A percentile compares a stretch with the other conserved stretches of the same genome.
Conservation (phyloP, 2,329 filamentous ascomycete genomes). For the Ascochyta clinopodiicola region DNA sequence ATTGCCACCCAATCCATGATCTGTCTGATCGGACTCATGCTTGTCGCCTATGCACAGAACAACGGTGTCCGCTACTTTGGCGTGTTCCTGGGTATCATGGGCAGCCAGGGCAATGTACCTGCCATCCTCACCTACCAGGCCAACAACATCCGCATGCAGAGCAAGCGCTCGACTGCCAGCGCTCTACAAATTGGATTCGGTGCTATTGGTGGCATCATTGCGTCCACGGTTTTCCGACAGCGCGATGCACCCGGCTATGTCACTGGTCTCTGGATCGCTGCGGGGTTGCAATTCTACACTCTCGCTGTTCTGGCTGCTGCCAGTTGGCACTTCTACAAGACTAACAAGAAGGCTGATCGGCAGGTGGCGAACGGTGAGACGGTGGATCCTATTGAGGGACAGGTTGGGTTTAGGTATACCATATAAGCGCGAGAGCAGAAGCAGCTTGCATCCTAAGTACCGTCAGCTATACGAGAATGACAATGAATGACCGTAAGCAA, state of each 20-base stretch:
- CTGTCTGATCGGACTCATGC: slow-evolving; percentile 31
- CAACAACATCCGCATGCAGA: slow-evolving; percentile 34
- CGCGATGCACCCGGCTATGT: slow-evolving; percentile 32
- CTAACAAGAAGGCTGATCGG: slow-evolving; percentile 22
- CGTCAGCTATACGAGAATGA: too few species aligned
- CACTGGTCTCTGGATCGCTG: slow-evolving; percentile 28
- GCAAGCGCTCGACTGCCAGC: slow-evolving; percentile 28
- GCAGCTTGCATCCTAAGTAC: too few species aligned
- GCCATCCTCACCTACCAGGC: slow-evolving; percentile 36
- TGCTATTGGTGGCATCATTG: slow-evolving; percentile 36
- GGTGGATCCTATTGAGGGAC: slow-evolving; percentile 25
- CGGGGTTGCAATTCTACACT: slow-evolving; percentile 28
- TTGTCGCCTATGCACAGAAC: slow-evolving; percentile 33
- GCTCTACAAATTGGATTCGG: slow-evolving; percentile 35
- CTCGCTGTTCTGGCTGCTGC: slow-evolving; percentile 19
- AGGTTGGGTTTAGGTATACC: slow-evolving; percentile 30
- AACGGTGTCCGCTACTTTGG: slow-evolving; percentile 36
- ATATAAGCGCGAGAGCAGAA: neutral
- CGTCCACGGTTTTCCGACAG: slow-evolving; percentile 28
- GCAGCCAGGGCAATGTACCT: slow-evolving; percentile 28
- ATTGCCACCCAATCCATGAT: slow-evolving; percentile 30
- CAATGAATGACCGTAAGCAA: too few species aligned
- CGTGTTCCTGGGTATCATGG: slow-evolving; percentile 32
- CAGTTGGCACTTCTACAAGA: slow-evolving; percentile 22
- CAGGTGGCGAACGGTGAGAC: slow-evolving; percentile 21